Base-by-base conservation (phyloP, 164 flowering plant species). In the Magnolia kwangsiensis region DNA sequence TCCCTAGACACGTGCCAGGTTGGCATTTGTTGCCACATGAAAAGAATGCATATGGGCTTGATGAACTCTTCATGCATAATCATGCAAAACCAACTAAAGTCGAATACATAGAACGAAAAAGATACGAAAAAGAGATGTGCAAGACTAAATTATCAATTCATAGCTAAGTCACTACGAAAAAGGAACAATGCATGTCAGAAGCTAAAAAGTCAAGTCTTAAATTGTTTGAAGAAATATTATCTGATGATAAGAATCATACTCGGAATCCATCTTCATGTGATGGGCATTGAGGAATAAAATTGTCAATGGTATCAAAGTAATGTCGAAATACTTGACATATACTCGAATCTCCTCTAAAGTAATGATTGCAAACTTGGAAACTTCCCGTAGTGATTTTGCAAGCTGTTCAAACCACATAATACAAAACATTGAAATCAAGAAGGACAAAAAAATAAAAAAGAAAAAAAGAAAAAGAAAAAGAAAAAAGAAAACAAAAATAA, bases 191-290 rank as follows among this genome's bases (percentile, higher is more conserved):
- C 27, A 24, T 24, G 27, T 24, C 27, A 24, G 27, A 24, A 24
- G 27, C 27, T 51, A 24, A 24, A 24, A 24, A 24, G 1, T 1
- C 1, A 1, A 24, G 1, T 24, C 27, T 24, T 24, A 24, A 24
- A 24, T 24, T 51, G 58, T 51, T 51, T 63, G 67, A 49, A 50
- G 21, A 10, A 50, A 51, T 1, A 51, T 50, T 50, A 10, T 23
- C 51, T 71, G 19, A 63, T 7, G 65, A 24, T 27, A 59, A 55
- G 55, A 69, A 23, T 76, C 68, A 18, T 84, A 95, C 97, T 98
- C 97, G 8, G 95, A 96, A 85, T 96, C 99, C 96, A 96, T 94
- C 87, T 94, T 94, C 99, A 96, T 96, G 77, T 96, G 99, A 76
- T 94, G 97, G 63, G 99, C 98, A 83, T 96, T 96, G 84, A 94